Percentiles rank a stretch among this genome's conserved stretches.
Conservation (phyloP, 2,329 filamentous ascomycete species). For the Kalmusia sp. region DNA sequence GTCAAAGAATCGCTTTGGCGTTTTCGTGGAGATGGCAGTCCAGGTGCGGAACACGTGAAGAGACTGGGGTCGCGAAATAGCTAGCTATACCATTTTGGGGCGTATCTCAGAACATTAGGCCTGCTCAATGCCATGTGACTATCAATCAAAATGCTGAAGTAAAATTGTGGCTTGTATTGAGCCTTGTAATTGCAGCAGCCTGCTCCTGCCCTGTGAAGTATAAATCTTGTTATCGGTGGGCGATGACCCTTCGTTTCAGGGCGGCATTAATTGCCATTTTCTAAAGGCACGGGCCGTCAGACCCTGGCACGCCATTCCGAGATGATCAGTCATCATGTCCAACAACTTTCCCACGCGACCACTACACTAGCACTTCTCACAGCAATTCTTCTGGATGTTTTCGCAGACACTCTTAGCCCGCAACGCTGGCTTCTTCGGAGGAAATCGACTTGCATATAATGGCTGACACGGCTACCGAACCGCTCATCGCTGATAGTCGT, state of each 20-base stretch:
- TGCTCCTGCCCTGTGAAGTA: too few relatives aligned
- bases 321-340: too few relatives aligned
- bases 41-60: constrained; percentile 3
- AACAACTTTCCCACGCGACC: constrained; percentile 1
- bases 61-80: constrained; percentile 8
- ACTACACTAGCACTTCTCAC: background rate
- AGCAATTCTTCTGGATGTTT: background rate
- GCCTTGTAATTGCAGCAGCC: too few relatives aligned
- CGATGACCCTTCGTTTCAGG: background rate
- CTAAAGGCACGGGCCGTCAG: background rate
- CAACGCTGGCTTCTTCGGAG: constrained; percentile 19
- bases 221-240: background rate
- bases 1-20: constrained; percentile 21
- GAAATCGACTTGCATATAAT: constrained; percentile 36
- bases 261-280: constrained; percentile 1
- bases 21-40: constrained; percentile 19
- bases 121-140: constrained; percentile 3
- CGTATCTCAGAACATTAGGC: constrained; percentile 7
- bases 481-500: constrained; percentile 34
- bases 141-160: too few relatives aligned
- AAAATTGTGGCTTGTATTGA: too few relatives aligned
- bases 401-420: background rate
- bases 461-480: constrained; percentile 39
- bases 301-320: constrained; percentile 1
- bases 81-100: constrained; percentile 12